Evolutionary conservation across 2,329 filamentous ascomycete species (phyloP), one percentile per base, ranked within the genome.

Genomic region (Penicillium sp.): DNA sequence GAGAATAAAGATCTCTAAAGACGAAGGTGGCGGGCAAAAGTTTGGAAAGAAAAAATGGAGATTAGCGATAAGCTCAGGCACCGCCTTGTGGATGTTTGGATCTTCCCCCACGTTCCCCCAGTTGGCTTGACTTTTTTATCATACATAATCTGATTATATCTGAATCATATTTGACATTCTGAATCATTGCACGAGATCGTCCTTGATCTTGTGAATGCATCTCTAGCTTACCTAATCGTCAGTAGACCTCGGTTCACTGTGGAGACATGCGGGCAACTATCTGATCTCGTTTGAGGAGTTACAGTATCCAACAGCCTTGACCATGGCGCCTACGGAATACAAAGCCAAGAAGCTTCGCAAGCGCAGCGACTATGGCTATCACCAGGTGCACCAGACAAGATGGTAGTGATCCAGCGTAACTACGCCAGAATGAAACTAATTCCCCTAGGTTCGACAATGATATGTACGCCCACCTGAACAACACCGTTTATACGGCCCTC

Each of bases 391-490:
- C 66, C 78, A 89, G 46, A 94, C 89, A 50, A 73, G 90, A 81
- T 95, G 90, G 89, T 89, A 18, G 16, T 13, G 31, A 34, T 9
- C 16, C 7, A 47, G 52, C 10, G 4, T 14, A n/a, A n/a, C 10
- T 9, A 8, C 10, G 14, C 14, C 14, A 14, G 29, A 13, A 22
- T 27, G 8, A 27, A 32, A 11, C 40, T 14, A 14, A 26, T 7
- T n/a, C 13, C 13, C 8, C 28, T 51, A 90, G 88, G 88, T 84
- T 81, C 66, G 89, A 95, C 69, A 95, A 95, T 65, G 89, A 95
- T 72, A 93, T 94, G 87, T 95, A 93, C 69, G 79, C 87, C 50
- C 91, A 97, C 66, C 82, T 95, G 76, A 95, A 95, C 72, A 95
- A 95, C 65, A 86, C 84, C 32, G 78, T 93, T 44, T 95, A 95